These are phyloP conservation scores for Raphanus sativus DNA, from an alignment of 345 rosid genomes.

Conservation along the genomic window DNA sequence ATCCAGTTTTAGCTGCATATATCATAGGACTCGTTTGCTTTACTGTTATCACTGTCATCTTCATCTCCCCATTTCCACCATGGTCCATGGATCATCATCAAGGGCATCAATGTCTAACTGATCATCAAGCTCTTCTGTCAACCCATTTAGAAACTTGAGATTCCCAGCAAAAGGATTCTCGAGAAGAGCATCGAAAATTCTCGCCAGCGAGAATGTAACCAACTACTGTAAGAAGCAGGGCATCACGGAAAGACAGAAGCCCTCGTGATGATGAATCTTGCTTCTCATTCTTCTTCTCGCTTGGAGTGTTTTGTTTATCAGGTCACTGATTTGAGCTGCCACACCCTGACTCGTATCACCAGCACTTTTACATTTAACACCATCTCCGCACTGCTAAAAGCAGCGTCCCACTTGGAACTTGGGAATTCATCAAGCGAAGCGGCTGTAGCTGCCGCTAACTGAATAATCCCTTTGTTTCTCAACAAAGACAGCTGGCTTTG, in stretches of 20 bases:
- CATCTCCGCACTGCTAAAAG: slow-evolving; percentile 85
- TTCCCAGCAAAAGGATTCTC: slow-evolving; percentile 69
- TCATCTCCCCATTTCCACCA: slow-evolving; percentile 86
- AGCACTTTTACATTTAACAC: slow-evolving; percentile 74
- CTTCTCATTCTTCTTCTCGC: slow-evolving; percentile 45
- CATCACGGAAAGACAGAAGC: slow-evolving; percentile 69
- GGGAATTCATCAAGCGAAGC: slow-evolving; percentile 65
- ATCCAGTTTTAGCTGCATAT: slow-evolving; percentile 87
- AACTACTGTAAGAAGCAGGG: slow-evolving; percentile 63
- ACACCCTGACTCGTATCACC: slow-evolving; percentile 94
- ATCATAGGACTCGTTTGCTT: slow-evolving; percentile 52
- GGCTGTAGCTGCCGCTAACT: slow-evolving; percentile 72
- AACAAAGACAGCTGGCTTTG: slow-evolving; percentile 60
- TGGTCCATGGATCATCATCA: slow-evolving; percentile 98
- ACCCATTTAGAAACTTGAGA: slow-evolving; percentile 69
- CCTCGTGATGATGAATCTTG: slow-evolving; percentile 47
- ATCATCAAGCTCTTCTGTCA: slow-evolving; percentile 61
- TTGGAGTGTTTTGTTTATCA: slow-evolving; percentile 64
- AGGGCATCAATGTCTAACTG: slow-evolving; percentile 67
- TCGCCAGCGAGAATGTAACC: slow-evolving; percentile 95
- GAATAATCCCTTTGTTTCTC: slow-evolving; percentile 82
- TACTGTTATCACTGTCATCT: slow-evolving; percentile 57
- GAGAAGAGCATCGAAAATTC: slow-evolving; percentile 81
- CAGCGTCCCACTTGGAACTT: slow-evolving; percentile 71
- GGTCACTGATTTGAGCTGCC: slow-evolving; percentile 87